Evolutionary conservation across 306 rosid genomes (phyloP).

Genomic region (Luffa aegyptiaca): DNA sequence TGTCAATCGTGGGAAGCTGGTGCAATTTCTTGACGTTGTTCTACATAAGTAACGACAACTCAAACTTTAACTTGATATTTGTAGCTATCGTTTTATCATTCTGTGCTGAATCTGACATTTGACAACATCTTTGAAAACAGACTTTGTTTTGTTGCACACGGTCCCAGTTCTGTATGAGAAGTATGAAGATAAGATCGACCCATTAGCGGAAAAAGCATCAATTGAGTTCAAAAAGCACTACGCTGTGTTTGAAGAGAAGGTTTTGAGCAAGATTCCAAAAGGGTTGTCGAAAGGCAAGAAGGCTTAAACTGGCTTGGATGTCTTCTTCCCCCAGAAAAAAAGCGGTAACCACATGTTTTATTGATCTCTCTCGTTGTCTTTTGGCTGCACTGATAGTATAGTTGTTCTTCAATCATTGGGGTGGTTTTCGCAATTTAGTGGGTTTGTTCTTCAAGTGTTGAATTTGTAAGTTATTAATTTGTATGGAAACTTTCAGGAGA

Average conservation of each 20-base stretch:
- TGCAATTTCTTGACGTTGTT: conserved; percentile 82
- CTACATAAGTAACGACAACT: conserved; percentile 60
- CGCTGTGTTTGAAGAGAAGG: conserved; percentile 83
- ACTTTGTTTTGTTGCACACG: conserved; percentile 66
- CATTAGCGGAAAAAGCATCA: conserved; percentile 64
- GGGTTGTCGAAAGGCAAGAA: conserved; percentile 58
- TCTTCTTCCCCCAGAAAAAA: neutral
- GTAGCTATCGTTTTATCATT: neutral
- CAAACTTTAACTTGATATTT: neutral
- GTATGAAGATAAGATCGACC: conserved; percentile 63
- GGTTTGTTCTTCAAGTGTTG: neutral
- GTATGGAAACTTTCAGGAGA: neutral
- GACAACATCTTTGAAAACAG: conserved; percentile 37
- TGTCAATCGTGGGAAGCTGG: conserved; percentile 61
- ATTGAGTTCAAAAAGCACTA: conserved; percentile 67
- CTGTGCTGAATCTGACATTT: neutral
- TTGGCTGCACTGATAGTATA: neutral
- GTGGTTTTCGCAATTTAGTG: neutral
- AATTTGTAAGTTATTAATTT: neutral
- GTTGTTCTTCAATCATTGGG: neutral
- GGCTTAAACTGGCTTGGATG: conserved; percentile 14
- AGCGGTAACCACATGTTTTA: neutral
- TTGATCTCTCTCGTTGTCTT: neutral
- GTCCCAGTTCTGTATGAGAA: conserved; percentile 85
- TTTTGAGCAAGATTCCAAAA: conserved; percentile 72